Evolutionary conservation across 371 early-diverging fungal species (phyloP).

Genomic region (Mucor velutinosus): DNA sequence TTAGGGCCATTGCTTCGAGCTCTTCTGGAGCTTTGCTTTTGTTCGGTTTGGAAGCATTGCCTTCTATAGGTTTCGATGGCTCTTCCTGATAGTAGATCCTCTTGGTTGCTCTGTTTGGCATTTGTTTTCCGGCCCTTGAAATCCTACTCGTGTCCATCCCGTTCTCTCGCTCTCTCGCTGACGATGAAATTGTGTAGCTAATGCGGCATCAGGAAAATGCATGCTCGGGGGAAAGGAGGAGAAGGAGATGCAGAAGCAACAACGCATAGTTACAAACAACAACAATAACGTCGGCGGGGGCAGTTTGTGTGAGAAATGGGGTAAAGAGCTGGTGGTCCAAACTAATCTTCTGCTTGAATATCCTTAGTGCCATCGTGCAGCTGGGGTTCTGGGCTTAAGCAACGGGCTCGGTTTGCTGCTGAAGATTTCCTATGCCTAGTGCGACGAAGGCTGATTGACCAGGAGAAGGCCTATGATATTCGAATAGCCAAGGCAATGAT

Average conservation of each 20-base stretch:
- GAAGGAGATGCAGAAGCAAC: background rate
- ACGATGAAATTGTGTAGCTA: background rate
- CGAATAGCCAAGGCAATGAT: background rate
- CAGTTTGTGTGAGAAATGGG: background rate
- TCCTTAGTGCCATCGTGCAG: background rate
- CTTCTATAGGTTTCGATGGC: background rate
- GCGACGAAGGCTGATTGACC: background rate
- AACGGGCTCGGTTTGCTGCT: background rate
- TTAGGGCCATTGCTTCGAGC: background rate
- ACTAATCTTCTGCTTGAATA: conserved; percentile 7
- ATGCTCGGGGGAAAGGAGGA: background rate
- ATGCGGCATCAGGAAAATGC: background rate
- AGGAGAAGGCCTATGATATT: background rate
- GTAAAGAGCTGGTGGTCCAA: conserved; percentile 3
- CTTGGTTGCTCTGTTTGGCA: background rate
- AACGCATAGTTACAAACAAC: conserved; percentile 7
- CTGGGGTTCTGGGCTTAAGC: background rate
- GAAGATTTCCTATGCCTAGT: background rate
- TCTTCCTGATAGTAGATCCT: background rate
- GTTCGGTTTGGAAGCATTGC: background rate
- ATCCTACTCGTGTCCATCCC: background rate
- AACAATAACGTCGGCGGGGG: conserved; percentile 3
- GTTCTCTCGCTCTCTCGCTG: background rate
- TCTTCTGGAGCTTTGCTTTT: background rate
- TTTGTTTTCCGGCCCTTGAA: background rate